phyloP scores from a whole-genome alignment of 2,329 filamentous ascomycete genomes.

The Xylaria polymorpha region DNA sequence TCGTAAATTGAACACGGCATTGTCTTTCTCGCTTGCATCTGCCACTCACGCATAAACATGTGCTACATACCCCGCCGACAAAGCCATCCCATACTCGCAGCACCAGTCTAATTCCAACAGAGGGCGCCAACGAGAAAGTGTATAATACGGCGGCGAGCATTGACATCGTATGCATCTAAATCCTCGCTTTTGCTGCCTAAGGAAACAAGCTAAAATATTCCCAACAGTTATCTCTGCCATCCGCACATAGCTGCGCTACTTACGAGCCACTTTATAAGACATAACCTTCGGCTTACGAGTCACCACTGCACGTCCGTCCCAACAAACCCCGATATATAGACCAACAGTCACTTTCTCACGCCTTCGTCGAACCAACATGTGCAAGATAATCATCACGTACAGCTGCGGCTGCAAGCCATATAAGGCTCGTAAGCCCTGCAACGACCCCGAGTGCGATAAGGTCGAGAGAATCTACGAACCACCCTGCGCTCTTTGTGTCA shows the following conservation, averaged over 20 bases:
- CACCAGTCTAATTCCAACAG: not conserved
- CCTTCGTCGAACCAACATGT: conserved; percentile 30
- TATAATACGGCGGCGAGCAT: conserved; percentile 8
- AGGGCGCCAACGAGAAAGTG: not conserved
- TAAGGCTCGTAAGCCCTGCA: conserved; percentile 18
- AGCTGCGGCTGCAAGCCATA: conserved; percentile 37
- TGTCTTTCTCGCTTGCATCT: not conserved
- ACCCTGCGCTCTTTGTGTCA: conserved; percentile 28
- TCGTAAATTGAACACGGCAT: conserved; percentile 2
- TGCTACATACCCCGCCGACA: not conserved
- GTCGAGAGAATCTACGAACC: conserved; percentile 32
- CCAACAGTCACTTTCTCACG: not conserved
- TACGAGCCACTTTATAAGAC: not conserved
- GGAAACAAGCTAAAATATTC: not conserved
- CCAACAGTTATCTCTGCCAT: not conserved
- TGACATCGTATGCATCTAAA: not conserved
- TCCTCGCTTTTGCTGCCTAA: not conserved
- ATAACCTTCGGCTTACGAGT: not conserved
- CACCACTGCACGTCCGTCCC: not conserved
- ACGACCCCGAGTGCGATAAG: conserved; percentile 17
- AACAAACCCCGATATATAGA: not conserved
- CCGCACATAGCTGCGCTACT: not conserved
- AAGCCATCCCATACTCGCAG: not conserved
- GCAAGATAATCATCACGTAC: conserved; percentile 35
- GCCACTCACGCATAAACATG: conserved; percentile 7